A percentile compares a stretch with the other conserved stretches of the same genome.
These are phyloP conservation scores for Juglanconis oblonga DNA, from an alignment of 2,329 filamentous ascomycete genomes.

Conservation along the genomic window DNA sequence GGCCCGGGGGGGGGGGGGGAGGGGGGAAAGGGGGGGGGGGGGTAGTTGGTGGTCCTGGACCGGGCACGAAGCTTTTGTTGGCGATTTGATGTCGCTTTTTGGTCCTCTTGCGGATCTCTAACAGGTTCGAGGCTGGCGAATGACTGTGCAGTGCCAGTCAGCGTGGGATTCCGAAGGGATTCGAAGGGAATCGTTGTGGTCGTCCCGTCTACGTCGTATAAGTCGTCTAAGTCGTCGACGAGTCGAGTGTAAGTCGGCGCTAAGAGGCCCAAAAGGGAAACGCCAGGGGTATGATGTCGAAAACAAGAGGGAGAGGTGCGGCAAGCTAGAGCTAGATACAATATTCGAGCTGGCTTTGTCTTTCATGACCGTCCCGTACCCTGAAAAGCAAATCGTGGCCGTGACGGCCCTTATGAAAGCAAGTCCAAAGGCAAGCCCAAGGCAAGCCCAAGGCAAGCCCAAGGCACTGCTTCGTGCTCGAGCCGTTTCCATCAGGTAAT, in stretches of 20 bases:
- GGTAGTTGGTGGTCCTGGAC: no score
- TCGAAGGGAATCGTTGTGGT: neutral
- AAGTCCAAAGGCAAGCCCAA: neutral
- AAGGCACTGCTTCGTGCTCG: neutral
- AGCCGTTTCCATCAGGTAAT: conserved; percentile 24
- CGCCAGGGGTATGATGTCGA: conserved; percentile 3
- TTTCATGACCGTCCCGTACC: neutral
- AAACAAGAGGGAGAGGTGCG: neutral
- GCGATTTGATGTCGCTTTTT: no score
- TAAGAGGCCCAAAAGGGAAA: neutral
- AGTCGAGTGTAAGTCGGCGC: neutral
- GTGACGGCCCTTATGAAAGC: conserved; percentile 20
- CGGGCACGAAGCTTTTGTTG: no score
- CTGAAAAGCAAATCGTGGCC: conserved; percentile 11
- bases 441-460: neutral
- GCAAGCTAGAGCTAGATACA: no score
- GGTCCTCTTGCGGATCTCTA: no score
- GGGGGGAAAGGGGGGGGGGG: no score
- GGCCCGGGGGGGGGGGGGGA: no score
- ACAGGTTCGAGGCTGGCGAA: no score
- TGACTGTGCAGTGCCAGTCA: no score
- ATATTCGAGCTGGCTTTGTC: no score
- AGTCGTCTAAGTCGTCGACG: conserved; percentile 9
- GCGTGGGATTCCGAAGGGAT: no score
- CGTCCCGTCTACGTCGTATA: neutral